Conservation (phyloP, 768 basidiomycete species). For the Psilocybe azurescens region DNA sequence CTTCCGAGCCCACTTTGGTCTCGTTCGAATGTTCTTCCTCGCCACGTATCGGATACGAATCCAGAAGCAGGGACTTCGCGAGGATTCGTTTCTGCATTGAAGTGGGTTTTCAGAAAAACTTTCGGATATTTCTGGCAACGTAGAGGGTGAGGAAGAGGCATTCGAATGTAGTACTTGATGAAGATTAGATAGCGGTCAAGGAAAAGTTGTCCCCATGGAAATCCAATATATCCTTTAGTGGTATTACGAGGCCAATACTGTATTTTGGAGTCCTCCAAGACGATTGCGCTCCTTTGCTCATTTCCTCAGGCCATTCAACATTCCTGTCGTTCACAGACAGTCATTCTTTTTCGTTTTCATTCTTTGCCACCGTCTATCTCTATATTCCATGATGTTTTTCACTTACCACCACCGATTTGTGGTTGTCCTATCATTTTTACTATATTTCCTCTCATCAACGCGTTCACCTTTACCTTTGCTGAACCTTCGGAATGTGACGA, state of each 20-base stretch:
- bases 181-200: background rate
- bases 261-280: background rate
- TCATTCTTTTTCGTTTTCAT: conserved; percentile 16
- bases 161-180: background rate
- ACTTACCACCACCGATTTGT: conserved; percentile 23
- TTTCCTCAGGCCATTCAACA: conserved; percentile 7
- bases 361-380: conserved; percentile 13
- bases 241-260: background rate
- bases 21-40: conserved; percentile 10
- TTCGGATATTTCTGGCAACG: conserved; percentile 19
- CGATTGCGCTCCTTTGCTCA: background rate
- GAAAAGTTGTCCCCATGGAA: conserved; percentile 2
- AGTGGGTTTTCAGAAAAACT: conserved; percentile 18
- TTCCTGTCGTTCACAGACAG: conserved; percentile 11
- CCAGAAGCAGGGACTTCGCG: background rate
- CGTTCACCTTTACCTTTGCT: conserved; percentile 52
- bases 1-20: conserved; percentile 15
- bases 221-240: background rate
- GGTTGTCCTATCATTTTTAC: conserved; percentile 25
- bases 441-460: conserved; percentile 32
- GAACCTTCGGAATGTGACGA: conserved; percentile 64
- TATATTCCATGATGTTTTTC: conserved; percentile 23
- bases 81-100: conserved; percentile 17
- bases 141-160: background rate
- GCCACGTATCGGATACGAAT: conserved; percentile 11